phyloP scores from a whole-genome alignment of 306 rosid species.

The Rubus parviflorus region DNA sequence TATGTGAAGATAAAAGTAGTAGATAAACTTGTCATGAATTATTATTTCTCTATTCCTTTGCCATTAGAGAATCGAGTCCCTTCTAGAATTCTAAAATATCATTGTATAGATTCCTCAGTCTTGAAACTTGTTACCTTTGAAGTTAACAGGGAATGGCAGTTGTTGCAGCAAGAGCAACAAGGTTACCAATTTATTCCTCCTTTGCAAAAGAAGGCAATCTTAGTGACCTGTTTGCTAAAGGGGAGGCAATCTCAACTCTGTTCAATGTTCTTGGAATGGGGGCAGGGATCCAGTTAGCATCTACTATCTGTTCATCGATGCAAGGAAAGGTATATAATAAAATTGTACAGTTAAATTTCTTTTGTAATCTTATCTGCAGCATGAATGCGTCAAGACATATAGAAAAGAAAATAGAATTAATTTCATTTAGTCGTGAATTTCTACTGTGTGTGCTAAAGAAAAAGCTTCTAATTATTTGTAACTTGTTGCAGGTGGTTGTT shows the following conservation, averaged over 20 bases:
- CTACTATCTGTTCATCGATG: conserved; percentile 82
- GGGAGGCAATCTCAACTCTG: conserved; percentile 97
- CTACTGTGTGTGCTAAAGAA: background rate
- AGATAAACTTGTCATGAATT: background rate
- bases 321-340: conserved; percentile 77
- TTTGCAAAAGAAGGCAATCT: conserved; percentile 99
- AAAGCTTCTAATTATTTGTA: conserved; percentile 29
- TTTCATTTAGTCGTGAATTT: background rate
- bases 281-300: conserved; percentile 87
- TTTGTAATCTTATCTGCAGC: background rate
- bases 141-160: conserved; percentile 86
- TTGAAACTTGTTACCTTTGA: conserved; percentile 18
- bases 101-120: conserved; percentile 5
- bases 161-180: conserved; percentile 98
- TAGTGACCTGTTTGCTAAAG: conserved; percentile 97
- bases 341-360: background rate
- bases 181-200: conserved; percentile 98
- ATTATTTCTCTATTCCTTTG: background rate
- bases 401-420: background rate
- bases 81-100: background rate
- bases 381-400: background rate
- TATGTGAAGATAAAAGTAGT: background rate
- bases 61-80: background rate
- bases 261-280: conserved; percentile 91
- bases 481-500: conserved; percentile 56